Conservation (phyloP, 306 rosid genomes). For the Medicago arabica region DNA sequence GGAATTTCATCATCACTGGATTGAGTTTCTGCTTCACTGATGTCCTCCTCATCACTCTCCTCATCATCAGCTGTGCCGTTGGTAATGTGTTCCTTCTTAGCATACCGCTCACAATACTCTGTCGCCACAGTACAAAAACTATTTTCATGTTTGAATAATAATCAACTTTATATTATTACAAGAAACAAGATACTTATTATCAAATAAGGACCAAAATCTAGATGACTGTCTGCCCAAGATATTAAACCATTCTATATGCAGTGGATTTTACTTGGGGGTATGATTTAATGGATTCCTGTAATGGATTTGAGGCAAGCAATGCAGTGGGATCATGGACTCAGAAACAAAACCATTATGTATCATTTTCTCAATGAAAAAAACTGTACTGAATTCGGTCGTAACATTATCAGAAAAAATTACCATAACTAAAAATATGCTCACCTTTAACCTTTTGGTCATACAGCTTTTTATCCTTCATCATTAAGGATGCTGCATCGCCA, state of each 20-base stretch:
- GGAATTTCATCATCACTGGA: constrained; percentile 91
- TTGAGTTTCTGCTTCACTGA: constrained; percentile 71
- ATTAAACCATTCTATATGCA: constrained; percentile 28
- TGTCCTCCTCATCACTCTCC: constrained; percentile 77
- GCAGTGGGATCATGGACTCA: constrained; percentile 12
- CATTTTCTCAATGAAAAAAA: not conserved
- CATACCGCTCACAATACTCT: constrained; percentile 96
- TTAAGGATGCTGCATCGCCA: constrained; percentile 93
- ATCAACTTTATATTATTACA: not conserved
- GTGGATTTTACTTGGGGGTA: constrained; percentile 10
- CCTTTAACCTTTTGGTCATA: constrained; percentile 97
- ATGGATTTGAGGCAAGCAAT: constrained; percentile 13
- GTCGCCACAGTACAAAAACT: constrained; percentile 44
- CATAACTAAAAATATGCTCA: constrained; percentile 39
- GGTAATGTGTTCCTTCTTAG: constrained; percentile 72
- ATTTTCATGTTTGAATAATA: constrained; percentile 6
- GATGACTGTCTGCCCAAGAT: constrained; percentile 22
- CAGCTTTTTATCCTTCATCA: constrained; percentile 85
- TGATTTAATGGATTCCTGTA: constrained; percentile 1
- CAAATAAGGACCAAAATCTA: constrained; percentile 25
- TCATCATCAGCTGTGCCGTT: constrained; percentile 74
- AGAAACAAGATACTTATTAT: not conserved
- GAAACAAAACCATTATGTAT: not conserved
- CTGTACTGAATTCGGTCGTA: not conserved
- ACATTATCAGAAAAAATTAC: constrained; percentile 4